These are phyloP conservation scores for Kregervanrija pseudodelftensis DNA, from an alignment of 805 yeast species.

Conservation along the genomic window DNA sequence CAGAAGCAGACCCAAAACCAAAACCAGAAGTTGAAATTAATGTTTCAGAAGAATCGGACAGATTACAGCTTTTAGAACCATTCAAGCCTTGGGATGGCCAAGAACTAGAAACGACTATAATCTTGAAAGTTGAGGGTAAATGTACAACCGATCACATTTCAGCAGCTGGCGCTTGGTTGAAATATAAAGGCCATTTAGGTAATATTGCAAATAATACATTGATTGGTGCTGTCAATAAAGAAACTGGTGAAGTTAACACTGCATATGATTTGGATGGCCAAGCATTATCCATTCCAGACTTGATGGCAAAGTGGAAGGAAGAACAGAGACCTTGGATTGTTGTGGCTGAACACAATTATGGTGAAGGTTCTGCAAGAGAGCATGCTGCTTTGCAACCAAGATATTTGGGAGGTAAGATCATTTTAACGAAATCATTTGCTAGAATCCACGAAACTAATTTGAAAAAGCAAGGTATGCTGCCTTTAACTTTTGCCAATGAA, in stretches of 20 bases:
- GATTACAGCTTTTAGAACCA: conserved; percentile 87
- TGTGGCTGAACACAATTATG: conserved; percentile 95
- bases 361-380: conserved; percentile 99
- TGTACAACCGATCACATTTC: conserved; percentile 98
- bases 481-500: conserved; percentile 86
- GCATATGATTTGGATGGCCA: conserved; percentile 83
- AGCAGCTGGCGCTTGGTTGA: conserved; percentile 98
- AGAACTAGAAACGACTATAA: conserved; percentile 68
- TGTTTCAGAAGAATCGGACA: conserved; percentile 80
- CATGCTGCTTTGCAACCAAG: conserved; percentile 96
- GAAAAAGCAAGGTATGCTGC: conserved; percentile 97
- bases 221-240: conserved; percentile 95
- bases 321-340: conserved; percentile 86
- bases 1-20: conserved; percentile 49
- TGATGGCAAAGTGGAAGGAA: conserved; percentile 92
- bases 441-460: conserved; percentile 97
- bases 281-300: conserved; percentile 79
- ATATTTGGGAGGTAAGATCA: conserved; percentile 85
- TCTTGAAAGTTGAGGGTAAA: conserved; percentile 92
- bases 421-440: conserved; percentile 91
- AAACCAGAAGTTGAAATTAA: conserved; percentile 41
- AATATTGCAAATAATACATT: conserved; percentile 92
- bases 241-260: conserved; percentile 90
- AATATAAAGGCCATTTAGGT: conserved; percentile 95
- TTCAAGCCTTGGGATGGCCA: conserved; percentile 81